These are phyloP conservation scores for Acanthochlamys bracteata DNA, from an alignment of 106 monocot species.

Conservation along the genomic window DNA sequence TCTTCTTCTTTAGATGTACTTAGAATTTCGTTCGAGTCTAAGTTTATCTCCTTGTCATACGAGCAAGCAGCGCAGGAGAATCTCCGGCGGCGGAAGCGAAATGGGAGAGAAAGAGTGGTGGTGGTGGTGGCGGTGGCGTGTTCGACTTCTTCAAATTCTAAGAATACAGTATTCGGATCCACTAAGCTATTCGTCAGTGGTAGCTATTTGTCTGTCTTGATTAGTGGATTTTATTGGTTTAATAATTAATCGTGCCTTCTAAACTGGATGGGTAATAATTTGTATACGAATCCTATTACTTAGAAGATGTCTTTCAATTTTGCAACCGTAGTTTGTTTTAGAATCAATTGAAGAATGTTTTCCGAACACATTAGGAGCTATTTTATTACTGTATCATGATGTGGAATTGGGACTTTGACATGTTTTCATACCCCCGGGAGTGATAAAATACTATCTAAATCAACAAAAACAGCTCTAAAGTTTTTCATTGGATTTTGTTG, in stretches of 20 bases:
- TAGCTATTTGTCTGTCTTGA: neutral
- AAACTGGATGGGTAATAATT: too few species aligned
- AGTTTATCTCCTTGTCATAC: neutral
- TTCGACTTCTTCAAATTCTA: constrained; percentile 8
- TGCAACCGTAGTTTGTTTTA: neutral
- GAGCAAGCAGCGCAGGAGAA: neutral
- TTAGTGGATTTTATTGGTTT: neutral
- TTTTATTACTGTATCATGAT: too few species aligned
- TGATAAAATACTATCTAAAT: too few species aligned
- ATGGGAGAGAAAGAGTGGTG: too few species aligned
- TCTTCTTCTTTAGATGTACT: neutral
- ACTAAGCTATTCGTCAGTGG: constrained; percentile 42
- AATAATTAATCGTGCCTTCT: neutral
- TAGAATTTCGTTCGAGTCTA: neutral
- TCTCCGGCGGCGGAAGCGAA: too few species aligned
- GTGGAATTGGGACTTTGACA: too few species aligned
- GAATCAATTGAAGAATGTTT: neutral
- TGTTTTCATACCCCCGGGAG: too few species aligned
- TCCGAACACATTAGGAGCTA: neutral
- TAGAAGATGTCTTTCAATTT: neutral
- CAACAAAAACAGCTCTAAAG: too few species aligned
- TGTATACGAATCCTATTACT: too few species aligned
- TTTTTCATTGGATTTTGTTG: too few species aligned
- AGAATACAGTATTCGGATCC: neutral
- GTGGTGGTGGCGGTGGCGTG: too few species aligned